Conservation (phyloP, 148 eudicot genomes). For the Camellia sinensis region DNA sequence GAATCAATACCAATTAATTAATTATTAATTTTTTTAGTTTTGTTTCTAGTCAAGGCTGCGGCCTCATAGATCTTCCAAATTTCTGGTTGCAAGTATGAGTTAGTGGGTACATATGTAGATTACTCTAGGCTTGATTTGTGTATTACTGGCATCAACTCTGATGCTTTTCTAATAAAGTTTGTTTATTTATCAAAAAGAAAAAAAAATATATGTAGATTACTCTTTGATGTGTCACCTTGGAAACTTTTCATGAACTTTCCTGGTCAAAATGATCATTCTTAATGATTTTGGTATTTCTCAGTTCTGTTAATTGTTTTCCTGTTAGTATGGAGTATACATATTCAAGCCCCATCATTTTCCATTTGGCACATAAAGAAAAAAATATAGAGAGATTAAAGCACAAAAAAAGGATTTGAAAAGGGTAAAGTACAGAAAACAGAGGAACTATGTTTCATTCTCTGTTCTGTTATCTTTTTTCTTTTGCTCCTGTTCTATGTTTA, state of each 20-base stretch:
- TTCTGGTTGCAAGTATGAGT: not conserved
- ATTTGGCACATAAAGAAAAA: not conserved
- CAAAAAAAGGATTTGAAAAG: not conserved
- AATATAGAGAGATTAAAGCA: not conserved
- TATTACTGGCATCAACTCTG: too few species aligned
- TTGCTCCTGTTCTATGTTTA: slow-evolving; percentile 2
- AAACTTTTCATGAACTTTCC: not conserved
- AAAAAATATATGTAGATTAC: too few species aligned
- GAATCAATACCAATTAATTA: too few species aligned
- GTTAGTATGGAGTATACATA: not conserved
- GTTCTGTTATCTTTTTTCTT: not conserved
- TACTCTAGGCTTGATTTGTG: too few species aligned
- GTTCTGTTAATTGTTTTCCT: not conserved
- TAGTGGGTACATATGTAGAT: not conserved
- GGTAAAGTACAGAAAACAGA: not conserved
- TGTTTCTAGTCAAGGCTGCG: not conserved
- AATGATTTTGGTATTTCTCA: not conserved
- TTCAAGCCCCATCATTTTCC: not conserved
- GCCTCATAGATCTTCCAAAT: not conserved
- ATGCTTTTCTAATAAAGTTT: too few species aligned
- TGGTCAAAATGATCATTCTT: not conserved
- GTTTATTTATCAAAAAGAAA: too few species aligned
- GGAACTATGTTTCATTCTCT: not conserved
- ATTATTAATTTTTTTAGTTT: not conserved
- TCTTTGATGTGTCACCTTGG: not conserved